A percentile compares a stretch with the other conserved stretches of the same genome.
phyloP scores from a whole-genome alignment of 163 green algal species.

The Volvox carteri region DNA sequence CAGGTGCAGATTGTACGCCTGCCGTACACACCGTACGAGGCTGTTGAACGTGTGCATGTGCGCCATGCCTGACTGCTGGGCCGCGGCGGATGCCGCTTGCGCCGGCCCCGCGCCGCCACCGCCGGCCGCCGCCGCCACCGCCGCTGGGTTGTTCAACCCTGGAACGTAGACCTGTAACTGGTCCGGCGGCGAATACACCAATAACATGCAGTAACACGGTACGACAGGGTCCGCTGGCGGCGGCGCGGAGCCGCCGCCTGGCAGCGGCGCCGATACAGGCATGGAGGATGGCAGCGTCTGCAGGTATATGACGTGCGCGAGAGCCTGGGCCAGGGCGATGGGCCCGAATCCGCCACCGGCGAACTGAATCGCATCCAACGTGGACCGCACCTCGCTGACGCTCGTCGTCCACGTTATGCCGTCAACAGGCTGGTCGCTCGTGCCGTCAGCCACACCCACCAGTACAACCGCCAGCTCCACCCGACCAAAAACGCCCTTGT shows the following conservation, averaged over 20 bases:
- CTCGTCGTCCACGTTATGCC: slow-evolving; percentile 36
- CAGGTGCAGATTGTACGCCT: slow-evolving; percentile 49
- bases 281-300: slow-evolving; percentile 51
- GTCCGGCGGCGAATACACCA: slow-evolving; percentile 21
- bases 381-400: slow-evolving; percentile 42
- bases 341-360: slow-evolving; percentile 41
- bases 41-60: slow-evolving; percentile 42
- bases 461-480: slow-evolving; percentile 53
- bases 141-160: slow-evolving; percentile 12
- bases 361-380: slow-evolving; percentile 47
- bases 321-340: slow-evolving; percentile 43
- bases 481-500: slow-evolving; percentile 14
- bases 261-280: slow-evolving; percentile 48
- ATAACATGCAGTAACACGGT: slow-evolving; percentile 29
- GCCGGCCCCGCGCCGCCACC: no score
- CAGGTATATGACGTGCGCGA: slow-evolving; percentile 52
- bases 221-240: slow-evolving; percentile 43
- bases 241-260: slow-evolving; percentile 15
- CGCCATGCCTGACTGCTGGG: neutral
- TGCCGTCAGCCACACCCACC: neutral
- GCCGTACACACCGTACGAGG: slow-evolving; percentile 22
- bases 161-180: slow-evolving; percentile 36
- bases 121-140: no score
- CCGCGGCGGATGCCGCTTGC: no score
- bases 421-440: slow-evolving; percentile 58